Conservation (phyloP, 192 early-diverging fungal species). For the Backusella sp. region DNA sequence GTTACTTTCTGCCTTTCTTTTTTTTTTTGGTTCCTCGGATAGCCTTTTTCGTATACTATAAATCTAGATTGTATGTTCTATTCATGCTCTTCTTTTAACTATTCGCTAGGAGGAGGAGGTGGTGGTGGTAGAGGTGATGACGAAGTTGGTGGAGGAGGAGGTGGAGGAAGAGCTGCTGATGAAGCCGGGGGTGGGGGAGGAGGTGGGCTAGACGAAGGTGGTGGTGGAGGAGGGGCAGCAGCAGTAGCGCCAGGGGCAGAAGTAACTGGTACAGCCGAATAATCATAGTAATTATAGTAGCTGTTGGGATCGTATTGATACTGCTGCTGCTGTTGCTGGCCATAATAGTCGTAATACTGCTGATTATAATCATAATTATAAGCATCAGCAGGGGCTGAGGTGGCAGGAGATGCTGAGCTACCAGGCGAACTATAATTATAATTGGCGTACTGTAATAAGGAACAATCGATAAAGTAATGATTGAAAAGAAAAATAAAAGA, state of each 20-base stretch:
- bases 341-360: constrained; percentile 34
- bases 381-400: not conserved
- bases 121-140: not conserved
- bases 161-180: constrained; percentile 17
- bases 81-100: not conserved
- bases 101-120: not conserved
- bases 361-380: constrained; percentile 25
- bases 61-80: not conserved
- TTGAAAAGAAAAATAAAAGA: not conserved
- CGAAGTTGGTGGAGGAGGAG: not conserved
- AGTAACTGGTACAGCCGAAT: not conserved
- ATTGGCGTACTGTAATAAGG: not conserved
- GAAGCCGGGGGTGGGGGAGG: not conserved
- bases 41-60: not conserved
- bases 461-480: not conserved
- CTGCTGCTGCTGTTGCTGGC: constrained; percentile 8
- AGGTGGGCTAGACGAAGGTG: not conserved
- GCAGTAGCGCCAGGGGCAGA: not conserved
- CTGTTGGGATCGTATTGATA: constrained; percentile 22
- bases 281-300: constrained; percentile 21
- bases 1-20: not conserved
- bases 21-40: not conserved
- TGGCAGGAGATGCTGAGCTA: not conserved
- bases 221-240: constrained; percentile 9
- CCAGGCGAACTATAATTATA: not conserved